Percentiles rank a stretch among this genome's conserved stretches.
Conservation (phyloP, 495 filamentous ascomycete genomes). For the Choiromyces venosus region DNA sequence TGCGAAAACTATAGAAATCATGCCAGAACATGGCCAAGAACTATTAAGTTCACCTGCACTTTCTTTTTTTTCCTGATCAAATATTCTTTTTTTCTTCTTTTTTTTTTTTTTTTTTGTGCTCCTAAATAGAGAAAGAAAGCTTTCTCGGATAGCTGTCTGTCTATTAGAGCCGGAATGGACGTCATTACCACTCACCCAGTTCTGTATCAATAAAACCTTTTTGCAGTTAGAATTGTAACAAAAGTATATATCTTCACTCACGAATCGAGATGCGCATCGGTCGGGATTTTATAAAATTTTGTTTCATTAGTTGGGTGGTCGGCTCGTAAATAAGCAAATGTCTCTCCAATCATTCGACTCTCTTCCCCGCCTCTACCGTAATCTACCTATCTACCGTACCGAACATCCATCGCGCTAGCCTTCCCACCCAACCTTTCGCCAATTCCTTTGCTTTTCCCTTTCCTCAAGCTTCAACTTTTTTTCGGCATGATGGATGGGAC, state of each 20-base stretch:
- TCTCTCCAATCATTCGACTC: background rate
- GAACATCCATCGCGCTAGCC: background rate
- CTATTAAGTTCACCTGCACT: constrained; percentile 55
- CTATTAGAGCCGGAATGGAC: background rate
- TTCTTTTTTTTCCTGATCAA: background rate
- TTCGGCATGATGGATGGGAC: background rate
- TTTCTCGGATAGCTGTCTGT: background rate
- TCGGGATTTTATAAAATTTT: background rate
- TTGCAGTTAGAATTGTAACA: constrained; percentile 1
- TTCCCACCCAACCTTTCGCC: background rate
- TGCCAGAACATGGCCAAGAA: constrained; percentile 85
- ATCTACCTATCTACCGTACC: background rate
- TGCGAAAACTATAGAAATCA: constrained; percentile 59
- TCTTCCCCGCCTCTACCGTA: background rate
- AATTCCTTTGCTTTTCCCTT: background rate
- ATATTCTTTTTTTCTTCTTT: background rate
- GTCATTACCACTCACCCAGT: background rate
- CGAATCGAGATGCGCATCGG: background rate
- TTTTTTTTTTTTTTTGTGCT: background rate
- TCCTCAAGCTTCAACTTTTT: background rate
- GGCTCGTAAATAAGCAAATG: background rate
- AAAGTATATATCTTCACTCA: background rate
- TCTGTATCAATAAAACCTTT: background rate
- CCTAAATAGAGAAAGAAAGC: too few relatives aligned
- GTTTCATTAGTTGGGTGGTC: background rate